Evolutionary conservation across 139 green algal genomes (phyloP).

Genomic region (Ettlia oleoabundans): DNA sequence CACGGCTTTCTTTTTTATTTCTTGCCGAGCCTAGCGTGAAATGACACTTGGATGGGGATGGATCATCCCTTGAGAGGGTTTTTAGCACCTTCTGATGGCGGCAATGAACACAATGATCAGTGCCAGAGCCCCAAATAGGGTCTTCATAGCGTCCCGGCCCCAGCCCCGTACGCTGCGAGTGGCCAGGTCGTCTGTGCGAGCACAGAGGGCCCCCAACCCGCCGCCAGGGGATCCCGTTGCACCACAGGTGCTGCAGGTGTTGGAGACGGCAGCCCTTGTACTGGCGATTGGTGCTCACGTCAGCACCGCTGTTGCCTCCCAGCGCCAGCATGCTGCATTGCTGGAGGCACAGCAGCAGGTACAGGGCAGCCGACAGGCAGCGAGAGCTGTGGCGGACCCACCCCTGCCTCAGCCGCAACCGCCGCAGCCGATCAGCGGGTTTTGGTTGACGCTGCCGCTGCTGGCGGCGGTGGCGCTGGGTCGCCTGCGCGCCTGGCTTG

Average conservation of each 20-base stretch:
- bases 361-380: neutral
- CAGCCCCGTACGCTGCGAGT: too few species aligned
- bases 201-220: neutral
- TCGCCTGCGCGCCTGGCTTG: constrained; percentile 20
- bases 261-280: constrained; percentile 6
- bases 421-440: neutral
- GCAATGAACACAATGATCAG: too few species aligned
- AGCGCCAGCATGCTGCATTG: neutral
- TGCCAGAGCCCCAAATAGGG: too few species aligned
- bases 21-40: too few species aligned
- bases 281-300: constrained; percentile 16
- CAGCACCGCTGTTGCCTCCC: neutral
- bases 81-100: too few species aligned
- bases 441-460: constrained; percentile 23
- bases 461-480: constrained; percentile 19
- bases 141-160: too few species aligned
- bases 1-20: too few species aligned
- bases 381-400: neutral
- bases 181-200: neutral
- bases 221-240: neutral
- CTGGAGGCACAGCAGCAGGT: neutral
- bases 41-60: too few species aligned
- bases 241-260: neutral
- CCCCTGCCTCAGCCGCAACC: neutral
- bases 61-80: too few species aligned